Evolutionary conservation across 1,139 yeast species (phyloP).

Genomic region (Candida frijolesensis): DNA sequence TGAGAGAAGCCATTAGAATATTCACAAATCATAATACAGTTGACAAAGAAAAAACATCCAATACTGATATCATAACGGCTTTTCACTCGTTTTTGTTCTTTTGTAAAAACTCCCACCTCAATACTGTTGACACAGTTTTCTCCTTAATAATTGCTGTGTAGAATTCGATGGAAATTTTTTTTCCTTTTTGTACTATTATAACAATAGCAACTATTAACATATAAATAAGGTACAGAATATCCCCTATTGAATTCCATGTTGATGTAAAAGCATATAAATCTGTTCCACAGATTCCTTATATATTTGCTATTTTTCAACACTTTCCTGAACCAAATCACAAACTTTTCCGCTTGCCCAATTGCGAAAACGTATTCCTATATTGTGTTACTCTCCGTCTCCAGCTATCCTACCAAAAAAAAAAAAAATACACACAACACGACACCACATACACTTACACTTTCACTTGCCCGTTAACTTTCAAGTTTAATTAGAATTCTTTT

Average conservation of each 20-base stretch:
- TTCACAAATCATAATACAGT: neutral
- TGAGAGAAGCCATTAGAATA: constrained; percentile 1
- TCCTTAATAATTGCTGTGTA: neutral
- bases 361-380: neutral
- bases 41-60: neutral
- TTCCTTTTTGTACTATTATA: neutral
- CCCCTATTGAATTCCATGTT: neutral
- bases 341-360: neutral
- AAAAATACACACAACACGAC: neutral
- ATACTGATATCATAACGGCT: neutral
- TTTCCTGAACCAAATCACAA: too few species aligned
- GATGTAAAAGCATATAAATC: too few species aligned
- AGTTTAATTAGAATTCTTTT: too few species aligned
- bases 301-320: neutral
- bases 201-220: neutral
- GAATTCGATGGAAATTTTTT: neutral
- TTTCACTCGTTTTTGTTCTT: neutral
- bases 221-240: neutral
- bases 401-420: neutral
- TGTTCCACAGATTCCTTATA: neutral
- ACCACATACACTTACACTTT: neutral
- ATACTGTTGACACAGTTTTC: neutral
- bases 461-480: neutral
- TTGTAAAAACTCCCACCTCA: neutral
- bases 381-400: too few species aligned